Evolutionary conservation across 352 stramenopile species (phyloP), one percentile per base, ranked within the genome.

Genomic region (Globisporangium emineosum): DNA sequence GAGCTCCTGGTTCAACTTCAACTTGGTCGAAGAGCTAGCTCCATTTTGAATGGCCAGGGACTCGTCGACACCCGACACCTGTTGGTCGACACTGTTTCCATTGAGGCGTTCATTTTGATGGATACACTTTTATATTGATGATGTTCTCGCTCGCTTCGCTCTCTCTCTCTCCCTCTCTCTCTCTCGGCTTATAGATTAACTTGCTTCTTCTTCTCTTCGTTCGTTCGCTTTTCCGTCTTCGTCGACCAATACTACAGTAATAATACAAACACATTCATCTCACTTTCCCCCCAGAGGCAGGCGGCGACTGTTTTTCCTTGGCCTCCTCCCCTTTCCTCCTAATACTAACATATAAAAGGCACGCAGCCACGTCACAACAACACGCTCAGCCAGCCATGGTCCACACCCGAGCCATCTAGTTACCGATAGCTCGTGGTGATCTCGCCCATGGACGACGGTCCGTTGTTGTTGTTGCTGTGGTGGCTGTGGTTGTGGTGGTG

Each of bases 191-290:
- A 58, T 58, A 58, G 33, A 57, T 58, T 43, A 40, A 25, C 21
- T 21, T 57, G 50, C 27, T 56, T 54, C 6, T 27, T 56, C 27
- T 35, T 7, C 43, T 47, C 40, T 47, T 47, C 40, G n/a, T n/a
- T 40, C 8, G 8, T 47, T 47, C 40, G 17, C 40, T 47, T 23
- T 1, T 21, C 17, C 40, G 15, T 47, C 40, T 47, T 23, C 40
- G 17, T 47, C 17, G 15, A 47, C 40, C 40, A 47, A 23, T 47
- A 47, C 21, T 35, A 15, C 40, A 43, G 27, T 57, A 58, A 23
- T 58, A 35, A 58, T 58, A 58, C 52, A 58, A 6, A 45, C 51
- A 17, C 52, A 45, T 37, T 45, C 45, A 52, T 47, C n/a, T n/a
- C 40, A 47, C 33, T 47, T 17, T 45, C 37, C n/a, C 40, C 17